phyloP scores from a whole-genome alignment of 176 grass and related monocot species.

The Lolium rigidum region DNA sequence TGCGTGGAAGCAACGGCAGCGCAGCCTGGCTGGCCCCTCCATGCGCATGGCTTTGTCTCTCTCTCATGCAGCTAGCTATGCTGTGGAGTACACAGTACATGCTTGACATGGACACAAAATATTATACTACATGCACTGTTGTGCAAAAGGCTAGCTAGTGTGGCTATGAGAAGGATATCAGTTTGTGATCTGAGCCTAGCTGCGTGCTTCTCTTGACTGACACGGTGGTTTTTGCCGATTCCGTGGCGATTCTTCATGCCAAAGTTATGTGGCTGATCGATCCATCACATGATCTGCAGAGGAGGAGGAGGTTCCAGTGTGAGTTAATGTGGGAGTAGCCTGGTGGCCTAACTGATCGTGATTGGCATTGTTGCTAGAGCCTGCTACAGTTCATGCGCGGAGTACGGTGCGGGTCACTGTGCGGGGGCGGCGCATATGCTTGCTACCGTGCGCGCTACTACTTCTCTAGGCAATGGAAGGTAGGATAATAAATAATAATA shows the following conservation, averaged over 20 bases:
- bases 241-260: neutral
- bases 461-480: neutral
- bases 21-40: neutral
- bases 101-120: constrained; percentile 35
- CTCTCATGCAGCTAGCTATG: constrained; percentile 1
- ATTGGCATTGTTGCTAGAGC: neutral
- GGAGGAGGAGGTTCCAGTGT: neutral
- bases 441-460: neutral
- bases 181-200: constrained; percentile 19
- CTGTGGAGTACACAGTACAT: neutral
- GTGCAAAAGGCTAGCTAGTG: constrained; percentile 13
- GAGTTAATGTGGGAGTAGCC: constrained; percentile 23
- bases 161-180: constrained; percentile 11
- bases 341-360: neutral
- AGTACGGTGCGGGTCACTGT: constrained; percentile 18
- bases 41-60: constrained; percentile 22
- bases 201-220: constrained; percentile 38
- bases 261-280: constrained; percentile 6
- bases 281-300: constrained; percentile 15
- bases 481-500: no score
- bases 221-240: constrained; percentile 43
- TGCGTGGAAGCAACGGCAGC: neutral
- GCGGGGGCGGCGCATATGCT: constrained; percentile 38
- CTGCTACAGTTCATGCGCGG: neutral
- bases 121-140: neutral